These are phyloP conservation scores for Termitomyces eurrhizus DNA, from an alignment of 768 basidiomycete genomes.

Conservation along the genomic window DNA sequence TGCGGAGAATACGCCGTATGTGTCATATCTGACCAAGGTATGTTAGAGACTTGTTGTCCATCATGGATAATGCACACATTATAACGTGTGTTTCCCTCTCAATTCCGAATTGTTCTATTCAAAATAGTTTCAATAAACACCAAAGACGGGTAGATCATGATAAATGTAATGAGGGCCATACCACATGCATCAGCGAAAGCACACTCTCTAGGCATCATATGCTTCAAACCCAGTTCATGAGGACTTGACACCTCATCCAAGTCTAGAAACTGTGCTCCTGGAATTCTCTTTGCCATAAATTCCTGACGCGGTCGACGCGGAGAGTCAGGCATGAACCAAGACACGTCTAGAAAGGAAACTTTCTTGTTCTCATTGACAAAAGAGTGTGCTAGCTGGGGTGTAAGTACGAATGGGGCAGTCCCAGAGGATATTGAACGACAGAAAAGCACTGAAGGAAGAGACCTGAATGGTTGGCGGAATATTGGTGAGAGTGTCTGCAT, in stretches of 20 bases:
- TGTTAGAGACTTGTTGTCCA: neutral
- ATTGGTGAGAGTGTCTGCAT: slow-evolving; percentile 7
- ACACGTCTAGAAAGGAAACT: slow-evolving; percentile 64
- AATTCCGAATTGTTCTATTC: slow-evolving; percentile 66
- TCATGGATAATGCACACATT: slow-evolving; percentile 44
- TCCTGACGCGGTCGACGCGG: slow-evolving; percentile 68
- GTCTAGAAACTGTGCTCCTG: slow-evolving; percentile 71
- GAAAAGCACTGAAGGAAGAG: slow-evolving; percentile 9
- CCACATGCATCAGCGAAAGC: slow-evolving; percentile 79
- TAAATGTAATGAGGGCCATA: slow-evolving; percentile 33
- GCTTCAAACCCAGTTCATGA: slow-evolving; percentile 78
- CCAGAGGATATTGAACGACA: slow-evolving; percentile 35
- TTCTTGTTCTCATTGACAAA: slow-evolving; percentile 25
- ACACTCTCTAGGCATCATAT: slow-evolving; percentile 84
- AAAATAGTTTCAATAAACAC: neutral
- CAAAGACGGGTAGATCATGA: neutral
- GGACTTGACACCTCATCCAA: slow-evolving; percentile 74
- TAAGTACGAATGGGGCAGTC: slow-evolving; percentile 45
- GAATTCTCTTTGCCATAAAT: slow-evolving; percentile 63
- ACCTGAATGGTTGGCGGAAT: slow-evolving; percentile 1
- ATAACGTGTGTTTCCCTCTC: slow-evolving; percentile 73
- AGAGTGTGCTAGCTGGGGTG: slow-evolving; percentile 44
- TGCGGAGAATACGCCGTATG: slow-evolving; percentile 86
- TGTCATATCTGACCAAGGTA: slow-evolving; percentile 60
- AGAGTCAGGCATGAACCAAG: slow-evolving; percentile 94